A percentile compares a stretch with the other conserved stretches of the same genome.
Evolutionary conservation across 1,284 basidiomycete species (phyloP).

Genomic region (Cutaneotrichosporon dermatis): DNA sequence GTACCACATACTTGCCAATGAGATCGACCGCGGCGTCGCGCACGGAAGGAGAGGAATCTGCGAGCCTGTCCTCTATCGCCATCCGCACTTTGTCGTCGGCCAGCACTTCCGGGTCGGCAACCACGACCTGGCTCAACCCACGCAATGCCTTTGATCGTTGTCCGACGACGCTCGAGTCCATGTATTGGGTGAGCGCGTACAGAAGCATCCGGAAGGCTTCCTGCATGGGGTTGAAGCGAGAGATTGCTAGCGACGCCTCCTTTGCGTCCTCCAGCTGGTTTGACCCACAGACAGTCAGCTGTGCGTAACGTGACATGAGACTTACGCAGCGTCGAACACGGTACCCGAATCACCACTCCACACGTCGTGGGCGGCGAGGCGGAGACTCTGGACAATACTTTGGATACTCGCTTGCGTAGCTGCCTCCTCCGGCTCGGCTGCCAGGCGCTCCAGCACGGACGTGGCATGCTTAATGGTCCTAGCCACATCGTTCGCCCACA

Average conservation of each 20-base stretch:
- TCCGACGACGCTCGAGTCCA: constrained; percentile 76
- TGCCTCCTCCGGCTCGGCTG: constrained; percentile 23
- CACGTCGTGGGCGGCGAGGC: constrained; percentile 22
- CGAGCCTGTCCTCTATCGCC: constrained; percentile 80
- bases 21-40: constrained; percentile 93
- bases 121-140: constrained; percentile 77
- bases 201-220: constrained; percentile 76
- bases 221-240: constrained; percentile 65
- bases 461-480: constrained; percentile 22
- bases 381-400: constrained; percentile 20
- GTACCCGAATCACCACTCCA: constrained; percentile 32
- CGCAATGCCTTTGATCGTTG: constrained; percentile 85
- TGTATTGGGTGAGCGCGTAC: constrained; percentile 63
- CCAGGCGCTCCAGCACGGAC: constrained; percentile 32
- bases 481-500: constrained; percentile 41
- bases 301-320: background rate
- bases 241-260: constrained; percentile 62
- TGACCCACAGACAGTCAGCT: constrained; percentile 28
- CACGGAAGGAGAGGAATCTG: constrained; percentile 86
- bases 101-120: constrained; percentile 77
- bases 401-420: constrained; percentile 26
- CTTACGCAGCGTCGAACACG: constrained; percentile 37
- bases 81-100: constrained; percentile 56
- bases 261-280: constrained; percentile 27
- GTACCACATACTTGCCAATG: constrained; percentile 89